Percentiles rank a stretch among this genome's conserved stretches.
phyloP scores from a whole-genome alignment of 768 basidiomycete species.

The Tephrocybe sp. region DNA sequence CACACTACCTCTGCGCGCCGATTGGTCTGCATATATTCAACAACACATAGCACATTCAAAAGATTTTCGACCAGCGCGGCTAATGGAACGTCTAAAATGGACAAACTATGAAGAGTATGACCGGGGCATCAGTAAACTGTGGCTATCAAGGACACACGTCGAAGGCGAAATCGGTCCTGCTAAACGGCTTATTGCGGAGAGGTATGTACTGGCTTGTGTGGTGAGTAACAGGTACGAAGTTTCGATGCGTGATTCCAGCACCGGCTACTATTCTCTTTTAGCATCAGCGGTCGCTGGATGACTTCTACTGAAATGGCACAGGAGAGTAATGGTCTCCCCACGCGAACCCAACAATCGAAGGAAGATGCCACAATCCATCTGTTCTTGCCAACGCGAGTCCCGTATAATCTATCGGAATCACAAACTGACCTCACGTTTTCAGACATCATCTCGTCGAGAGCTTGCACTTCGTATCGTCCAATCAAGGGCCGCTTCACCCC shows the following conservation, averaged over 20 bases:
- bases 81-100: constrained; percentile 54
- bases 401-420: not conserved
- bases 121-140: constrained; percentile 63
- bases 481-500: constrained; percentile 46
- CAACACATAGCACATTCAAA: constrained; percentile 13
- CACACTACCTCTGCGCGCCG: constrained; percentile 40
- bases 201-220: constrained; percentile 68
- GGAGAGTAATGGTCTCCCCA: constrained; percentile 55
- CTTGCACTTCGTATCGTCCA: constrained; percentile 54
- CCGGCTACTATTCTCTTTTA: constrained; percentile 20
- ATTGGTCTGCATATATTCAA: constrained; percentile 65
- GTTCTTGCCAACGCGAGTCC: constrained; percentile 61
- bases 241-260: not conserved
- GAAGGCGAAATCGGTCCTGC: constrained; percentile 41
- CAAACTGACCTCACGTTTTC: not conserved
- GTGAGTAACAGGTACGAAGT: constrained; percentile 61
- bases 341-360: constrained; percentile 13
- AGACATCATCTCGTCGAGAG: constrained; percentile 81
- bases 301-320: constrained; percentile 69
- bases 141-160: constrained; percentile 45
- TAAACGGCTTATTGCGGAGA: constrained; percentile 51
- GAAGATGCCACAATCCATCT: constrained; percentile 42
- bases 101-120: constrained; percentile 70
- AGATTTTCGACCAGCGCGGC: constrained; percentile 16
- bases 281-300: constrained; percentile 70